These are phyloP conservation scores for Waltergamsia citrina DNA, from an alignment of 2,329 filamentous ascomycete species.

Conservation along the genomic window DNA sequence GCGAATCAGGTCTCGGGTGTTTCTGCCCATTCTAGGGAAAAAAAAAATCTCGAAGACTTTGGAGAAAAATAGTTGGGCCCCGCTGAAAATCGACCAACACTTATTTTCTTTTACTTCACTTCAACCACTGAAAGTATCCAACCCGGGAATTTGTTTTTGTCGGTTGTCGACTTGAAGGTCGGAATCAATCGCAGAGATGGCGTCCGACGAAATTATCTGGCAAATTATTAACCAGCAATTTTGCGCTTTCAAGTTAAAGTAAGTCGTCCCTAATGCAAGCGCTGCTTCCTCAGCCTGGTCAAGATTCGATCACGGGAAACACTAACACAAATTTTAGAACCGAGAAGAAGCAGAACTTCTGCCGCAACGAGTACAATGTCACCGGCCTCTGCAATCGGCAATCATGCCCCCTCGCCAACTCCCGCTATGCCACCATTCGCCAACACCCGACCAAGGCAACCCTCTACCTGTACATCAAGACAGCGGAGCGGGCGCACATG, in stretches of 20 bases:
- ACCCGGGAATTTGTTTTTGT: no score
- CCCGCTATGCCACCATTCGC: constrained; percentile 84
- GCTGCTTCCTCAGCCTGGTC: no score
- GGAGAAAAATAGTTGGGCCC: constrained; percentile 6
- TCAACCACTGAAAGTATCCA: background rate
- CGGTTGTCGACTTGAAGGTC: background rate
- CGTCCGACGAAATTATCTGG: constrained; percentile 96
- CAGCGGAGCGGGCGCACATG: constrained; percentile 77
- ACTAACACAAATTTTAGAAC: constrained; percentile 39
- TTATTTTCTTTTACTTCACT: constrained; percentile 7
- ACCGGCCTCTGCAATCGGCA: constrained; percentile 77
- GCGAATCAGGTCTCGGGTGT: constrained; percentile 8
- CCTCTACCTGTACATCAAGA: constrained; percentile 96
- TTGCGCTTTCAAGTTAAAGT: constrained; percentile 93
- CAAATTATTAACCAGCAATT: constrained; percentile 93
- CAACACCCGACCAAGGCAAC: constrained; percentile 71
- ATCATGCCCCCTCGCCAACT: constrained; percentile 85
- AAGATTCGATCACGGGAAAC: background rate
- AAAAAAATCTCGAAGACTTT: constrained; percentile 6
- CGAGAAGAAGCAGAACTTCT: constrained; percentile 85
- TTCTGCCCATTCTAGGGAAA: constrained; percentile 5
- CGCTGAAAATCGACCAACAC: constrained; percentile 11
- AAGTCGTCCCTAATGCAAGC: constrained; percentile 23
- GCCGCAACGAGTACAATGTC: constrained; percentile 88
- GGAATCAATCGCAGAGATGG: constrained; percentile 41